Evolutionary conservation across 192 early-diverging fungal species (phyloP), one percentile per base, ranked within the genome.

Genomic region (Diversispora epigaea): DNA sequence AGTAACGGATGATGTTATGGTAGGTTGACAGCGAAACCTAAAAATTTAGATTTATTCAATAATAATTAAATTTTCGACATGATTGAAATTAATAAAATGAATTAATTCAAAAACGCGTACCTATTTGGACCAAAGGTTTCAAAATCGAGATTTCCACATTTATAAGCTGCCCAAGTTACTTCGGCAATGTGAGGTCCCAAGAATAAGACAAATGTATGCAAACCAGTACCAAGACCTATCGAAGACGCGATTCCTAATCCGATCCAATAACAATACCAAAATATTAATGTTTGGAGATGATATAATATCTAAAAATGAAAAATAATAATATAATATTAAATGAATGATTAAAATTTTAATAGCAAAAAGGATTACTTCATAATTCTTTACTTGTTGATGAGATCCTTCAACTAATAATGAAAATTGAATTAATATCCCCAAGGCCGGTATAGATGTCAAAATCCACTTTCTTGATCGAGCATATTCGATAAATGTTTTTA

Each of bases 181-280:
- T 94, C 89, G 0, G 91, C 95, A 71, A 98, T 93, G 72, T 93
- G 90, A 6, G 96, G 96, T 4, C 94, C 95, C 43, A 98, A 83
- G 74, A 98, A 98, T 14, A 98, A 82, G 41, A 97, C 87, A 82
- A 98, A 98, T 7, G 96, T 97, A 81, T 97, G 96, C 68, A 98
- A 84, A 6, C 96, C 96, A 2, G 95, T 93, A 4, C 96, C 96
- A 50, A 98, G 85, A 4, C 96, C 96, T 57, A 98, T 91, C 6
- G 95, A 95, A 14, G 95, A 97, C 6, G 92, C 85, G 10, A 97
- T 83, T 6, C 96, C 96, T 25, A 98, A 83, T 8, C 90, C 67
- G 12, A 93, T 76, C 96, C 96, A 98, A 83, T 94, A 96, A 32
- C 86, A 88, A 81, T 93, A 93, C 95, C 95, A 98, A 19, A 86